phyloP scores from a whole-genome alignment of 208 protist genomes.

The Acanthamoeba triangularis region DNA sequence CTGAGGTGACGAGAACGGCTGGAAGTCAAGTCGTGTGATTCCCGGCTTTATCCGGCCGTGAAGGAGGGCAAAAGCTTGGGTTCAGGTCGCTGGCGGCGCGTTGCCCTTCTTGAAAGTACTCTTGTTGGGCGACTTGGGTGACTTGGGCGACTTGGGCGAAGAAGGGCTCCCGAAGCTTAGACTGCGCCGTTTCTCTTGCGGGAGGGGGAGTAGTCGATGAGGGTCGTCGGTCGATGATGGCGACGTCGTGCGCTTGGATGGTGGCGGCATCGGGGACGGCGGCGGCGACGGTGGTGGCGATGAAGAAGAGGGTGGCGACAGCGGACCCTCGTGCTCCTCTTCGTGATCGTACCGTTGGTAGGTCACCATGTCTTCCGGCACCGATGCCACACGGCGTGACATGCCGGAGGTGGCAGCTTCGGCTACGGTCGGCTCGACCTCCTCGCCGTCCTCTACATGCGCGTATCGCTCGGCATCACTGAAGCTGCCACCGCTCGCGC shows the following conservation, averaged over 20 bases:
- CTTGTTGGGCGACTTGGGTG: neutral
- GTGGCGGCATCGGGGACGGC: neutral
- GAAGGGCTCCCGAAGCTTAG: neutral
- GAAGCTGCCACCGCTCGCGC: conserved; percentile 28
- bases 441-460: neutral
- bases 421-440: neutral
- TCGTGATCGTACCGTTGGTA: neutral
- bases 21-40: too few species aligned
- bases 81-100: too few species aligned
- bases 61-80: too few species aligned
- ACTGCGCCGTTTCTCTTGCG: neutral
- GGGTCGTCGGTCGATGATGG: neutral
- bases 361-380: neutral
- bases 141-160: too few species aligned
- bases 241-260: too few species aligned
- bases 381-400: neutral
- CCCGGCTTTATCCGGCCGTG: neutral
- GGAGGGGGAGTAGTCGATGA: neutral
- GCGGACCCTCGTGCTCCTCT: neutral
- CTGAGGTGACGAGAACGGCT: neutral
- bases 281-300: too few species aligned
- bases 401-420: neutral
- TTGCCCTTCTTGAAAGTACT: neutral
- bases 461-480: neutral
- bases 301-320: neutral